Percentiles rank a stretch among this genome's conserved stretches.
Evolutionary conservation across 2,329 filamentous ascomycete genomes (phyloP).

Genomic region (Zopfia rhizophila): DNA sequence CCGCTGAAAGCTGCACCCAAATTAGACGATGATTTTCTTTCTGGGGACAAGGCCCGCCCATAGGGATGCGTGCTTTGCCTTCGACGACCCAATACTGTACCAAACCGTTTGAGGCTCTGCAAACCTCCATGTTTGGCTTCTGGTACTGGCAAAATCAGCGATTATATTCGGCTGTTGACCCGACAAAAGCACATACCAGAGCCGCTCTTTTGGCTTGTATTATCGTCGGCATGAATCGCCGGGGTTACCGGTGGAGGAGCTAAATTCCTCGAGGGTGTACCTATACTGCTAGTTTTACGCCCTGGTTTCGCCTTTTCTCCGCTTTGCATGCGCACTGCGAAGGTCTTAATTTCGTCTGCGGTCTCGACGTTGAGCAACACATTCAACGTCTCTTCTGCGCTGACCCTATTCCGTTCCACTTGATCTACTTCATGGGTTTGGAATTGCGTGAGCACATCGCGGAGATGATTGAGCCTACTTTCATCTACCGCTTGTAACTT

Average conservation of each 20-base stretch:
- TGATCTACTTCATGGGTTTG: constrained; percentile 93
- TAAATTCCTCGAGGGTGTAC: constrained; percentile 45
- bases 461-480: constrained; percentile 85
- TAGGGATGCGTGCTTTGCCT: constrained; percentile 54
- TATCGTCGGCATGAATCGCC: constrained; percentile 60
- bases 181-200: constrained; percentile 49
- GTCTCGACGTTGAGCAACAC: constrained; percentile 87
- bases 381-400: constrained; percentile 82
- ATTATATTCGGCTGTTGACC: constrained; percentile 3
- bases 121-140: constrained; percentile 50
- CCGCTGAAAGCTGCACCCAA: constrained; percentile 68
- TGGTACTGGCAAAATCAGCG: constrained; percentile 37
- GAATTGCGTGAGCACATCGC: constrained; percentile 90
- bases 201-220: constrained; percentile 65
- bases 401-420: constrained; percentile 77
- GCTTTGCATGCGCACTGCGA: constrained; percentile 61
- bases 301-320: constrained; percentile 45
- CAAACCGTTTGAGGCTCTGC: constrained; percentile 49
- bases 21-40: constrained; percentile 64
- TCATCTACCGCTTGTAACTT: constrained; percentile 92
- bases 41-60: constrained; percentile 54
- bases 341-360: constrained; percentile 83
- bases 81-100: constrained; percentile 52
- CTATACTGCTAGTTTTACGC: constrained; percentile 45
- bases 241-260: constrained; percentile 48